phyloP scores from a whole-genome alignment of 371 early-diverging fungal genomes.

The Rhizomucor pusillus region DNA sequence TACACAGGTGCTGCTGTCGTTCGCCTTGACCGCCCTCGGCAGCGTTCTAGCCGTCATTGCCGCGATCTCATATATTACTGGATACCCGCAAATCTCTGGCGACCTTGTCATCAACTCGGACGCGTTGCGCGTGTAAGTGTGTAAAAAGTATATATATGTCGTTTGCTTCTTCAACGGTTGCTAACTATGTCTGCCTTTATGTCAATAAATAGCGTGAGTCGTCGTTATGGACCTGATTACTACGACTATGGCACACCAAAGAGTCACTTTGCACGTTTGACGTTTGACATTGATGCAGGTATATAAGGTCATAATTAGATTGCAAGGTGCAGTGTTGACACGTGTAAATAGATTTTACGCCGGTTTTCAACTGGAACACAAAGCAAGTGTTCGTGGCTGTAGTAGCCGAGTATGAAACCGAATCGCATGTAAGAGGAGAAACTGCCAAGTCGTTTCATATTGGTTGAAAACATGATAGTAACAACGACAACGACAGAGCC shows the following conservation, averaged over 20 bases:
- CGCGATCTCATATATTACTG: conserved; percentile 40
- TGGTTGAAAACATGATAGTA: too few species aligned
- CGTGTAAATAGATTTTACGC: conserved; percentile 57
- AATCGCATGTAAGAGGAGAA: conserved; percentile 46
- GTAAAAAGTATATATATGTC: not conserved
- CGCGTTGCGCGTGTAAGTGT: conserved; percentile 55
- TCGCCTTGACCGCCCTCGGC: conserved; percentile 64
- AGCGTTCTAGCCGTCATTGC: conserved; percentile 59
- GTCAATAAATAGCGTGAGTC: conserved; percentile 37
- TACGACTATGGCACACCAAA: conserved; percentile 61
- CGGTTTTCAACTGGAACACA: conserved; percentile 95
- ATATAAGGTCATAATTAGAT: too few species aligned
- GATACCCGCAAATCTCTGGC: conserved; percentile 36
- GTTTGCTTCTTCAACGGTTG: too few species aligned
- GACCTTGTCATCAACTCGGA: conserved; percentile 45
- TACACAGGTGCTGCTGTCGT: conserved; percentile 57
- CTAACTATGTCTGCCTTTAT: not conserved
- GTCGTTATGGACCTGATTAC: conserved; percentile 62
- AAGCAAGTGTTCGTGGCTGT: conserved; percentile 91
- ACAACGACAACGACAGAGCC: conserved; percentile 17
- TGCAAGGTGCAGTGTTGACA: not conserved
- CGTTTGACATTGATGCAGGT: conserved; percentile 76
- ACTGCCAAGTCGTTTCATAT: too few species aligned
- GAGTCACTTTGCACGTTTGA: conserved; percentile 65
- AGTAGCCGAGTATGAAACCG: conserved; percentile 81